Conservation (phyloP, 805 yeast species). For the Suhomyces kilbournensis region DNA sequence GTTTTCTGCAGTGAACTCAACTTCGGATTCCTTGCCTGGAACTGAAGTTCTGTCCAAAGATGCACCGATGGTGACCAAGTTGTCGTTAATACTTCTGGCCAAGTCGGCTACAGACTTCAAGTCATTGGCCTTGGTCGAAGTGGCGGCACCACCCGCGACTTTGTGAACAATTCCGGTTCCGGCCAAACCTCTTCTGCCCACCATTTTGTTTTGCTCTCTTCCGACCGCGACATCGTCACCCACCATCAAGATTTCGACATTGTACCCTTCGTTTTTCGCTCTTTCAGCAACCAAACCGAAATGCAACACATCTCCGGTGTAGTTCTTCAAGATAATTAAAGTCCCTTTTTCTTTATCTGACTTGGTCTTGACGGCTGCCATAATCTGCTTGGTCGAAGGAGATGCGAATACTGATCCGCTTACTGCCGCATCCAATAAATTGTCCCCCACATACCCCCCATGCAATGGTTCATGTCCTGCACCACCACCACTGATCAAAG, state of each 20-base stretch:
- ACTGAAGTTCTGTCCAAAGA: slow-evolving; percentile 87
- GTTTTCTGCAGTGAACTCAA: slow-evolving; percentile 48
- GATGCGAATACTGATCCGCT: slow-evolving; percentile 92
- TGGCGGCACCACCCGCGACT: slow-evolving; percentile 71
- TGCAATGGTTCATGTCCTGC: slow-evolving; percentile 96
- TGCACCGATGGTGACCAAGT: slow-evolving; percentile 83
- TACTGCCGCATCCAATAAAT: slow-evolving; percentile 81
- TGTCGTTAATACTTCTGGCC: slow-evolving; percentile 60
- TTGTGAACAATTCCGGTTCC: slow-evolving; percentile 89
- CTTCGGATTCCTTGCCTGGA: slow-evolving; percentile 63
- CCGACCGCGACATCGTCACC: slow-evolving; percentile 96
- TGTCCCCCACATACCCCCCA: slow-evolving; percentile 86
- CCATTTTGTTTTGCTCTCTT: slow-evolving; percentile 81
- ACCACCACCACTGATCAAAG: slow-evolving; percentile 88
- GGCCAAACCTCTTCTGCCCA: slow-evolving; percentile 92
- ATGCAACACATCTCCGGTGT: slow-evolving; percentile 91
- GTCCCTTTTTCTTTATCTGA: slow-evolving; percentile 57
- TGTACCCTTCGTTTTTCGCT: slow-evolving; percentile 72
- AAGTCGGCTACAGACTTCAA: slow-evolving; percentile 53
- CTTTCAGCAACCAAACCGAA: slow-evolving; percentile 90
- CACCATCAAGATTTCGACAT: slow-evolving; percentile 71
- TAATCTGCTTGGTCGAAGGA: slow-evolving; percentile 88
- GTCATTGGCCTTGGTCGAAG: slow-evolving; percentile 28
- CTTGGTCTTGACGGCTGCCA: slow-evolving; percentile 63
- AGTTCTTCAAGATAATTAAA: slow-evolving; percentile 79